Base-by-base conservation (phyloP, 352 stramenopile genomes). In the Thalassiosira oceanica region DNA sequence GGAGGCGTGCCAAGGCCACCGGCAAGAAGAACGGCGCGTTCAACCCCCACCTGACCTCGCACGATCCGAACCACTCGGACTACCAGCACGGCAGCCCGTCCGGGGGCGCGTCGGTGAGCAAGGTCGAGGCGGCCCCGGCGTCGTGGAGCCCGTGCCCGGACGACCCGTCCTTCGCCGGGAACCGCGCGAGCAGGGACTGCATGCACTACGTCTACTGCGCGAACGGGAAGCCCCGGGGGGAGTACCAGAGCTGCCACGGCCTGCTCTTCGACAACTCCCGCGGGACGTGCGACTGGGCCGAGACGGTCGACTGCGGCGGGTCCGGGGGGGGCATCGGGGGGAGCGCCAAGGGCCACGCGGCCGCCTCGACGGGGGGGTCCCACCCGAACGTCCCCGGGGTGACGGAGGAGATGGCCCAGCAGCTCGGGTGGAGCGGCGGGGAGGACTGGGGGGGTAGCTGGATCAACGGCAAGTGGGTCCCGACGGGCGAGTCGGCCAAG, bases 361-460 rank as follows among this genome's bases (percentile, higher is more conserved):
- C 44, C 13, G 56, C 41, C 24, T 61, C 50, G 1, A n/a, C 33
- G 10, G n/a, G 10, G 10, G 33, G n/a, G 33, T 10, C n/a, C 33
- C 33, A 39, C 33, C 10, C 33, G 33, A 11, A 10, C 33, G 33
- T 11, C n/a, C 33, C 10, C 33, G 33, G 10, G 33, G 33, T 39
- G 10, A n/a, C 10, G 33, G 33, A n/a, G 10, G 10, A 39, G n/a
- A n/a, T n/a, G n/a, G n/a, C n/a, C n/a, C n/a, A n/a, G n/a, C n/a
- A n/a, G n/a, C n/a, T 7, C 3, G 43, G 43, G 31, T 74, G 62
- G 61, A 54, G 23, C 21, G 62, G 62, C 16, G 50, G 62, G 26
- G 61, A 33, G 26, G 69, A 80, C 56, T 80, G 69, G 69, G 69
- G 69, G 37, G 69, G 69, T 0, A 55, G 31, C 36, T 80, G 70